Percentiles rank a stretch among this genome's conserved stretches.
Conservation (phyloP, 1,284 basidiomycete species). For the Trametes polyzona region DNA sequence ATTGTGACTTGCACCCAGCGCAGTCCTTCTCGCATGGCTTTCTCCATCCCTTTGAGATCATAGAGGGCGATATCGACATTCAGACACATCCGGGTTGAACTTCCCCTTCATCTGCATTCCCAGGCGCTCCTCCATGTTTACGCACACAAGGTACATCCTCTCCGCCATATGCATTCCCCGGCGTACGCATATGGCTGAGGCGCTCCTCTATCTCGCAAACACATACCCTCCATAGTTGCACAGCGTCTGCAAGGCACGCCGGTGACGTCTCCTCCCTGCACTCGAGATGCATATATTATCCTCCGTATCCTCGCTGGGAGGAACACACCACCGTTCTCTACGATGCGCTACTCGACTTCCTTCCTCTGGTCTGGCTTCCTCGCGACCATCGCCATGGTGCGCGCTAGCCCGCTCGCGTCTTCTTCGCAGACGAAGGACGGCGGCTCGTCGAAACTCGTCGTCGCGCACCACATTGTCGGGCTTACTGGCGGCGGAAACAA, state of each 20-base stretch:
- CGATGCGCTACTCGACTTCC: conserved; percentile 4
- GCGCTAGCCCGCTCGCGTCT: background rate
- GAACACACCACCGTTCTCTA: background rate
- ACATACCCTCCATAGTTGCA: background rate
- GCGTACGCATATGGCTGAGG: background rate
- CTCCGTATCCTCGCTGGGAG: background rate
- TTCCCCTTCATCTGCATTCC: too few relatives aligned
- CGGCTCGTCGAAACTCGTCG: conserved; percentile 51
- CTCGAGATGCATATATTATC: background rate
- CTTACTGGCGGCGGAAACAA: conserved; percentile 42
- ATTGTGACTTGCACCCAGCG: too few relatives aligned
- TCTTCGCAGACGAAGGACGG: conserved; percentile 3
- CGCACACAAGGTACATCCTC: background rate
- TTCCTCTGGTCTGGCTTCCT: conserved; percentile 6
- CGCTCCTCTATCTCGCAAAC: background rate
- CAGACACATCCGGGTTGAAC: too few relatives aligned
- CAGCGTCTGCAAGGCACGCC: background rate
- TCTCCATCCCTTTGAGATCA: too few relatives aligned
- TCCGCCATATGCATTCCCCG: background rate
- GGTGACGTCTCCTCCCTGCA: background rate
- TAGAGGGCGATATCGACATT: too few relatives aligned
- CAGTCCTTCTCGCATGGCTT: too few relatives aligned
- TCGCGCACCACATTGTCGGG: conserved; percentile 72
- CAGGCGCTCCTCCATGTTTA: too few relatives aligned
- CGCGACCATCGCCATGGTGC: conserved; percentile 13